Percentiles rank a stretch among this genome's conserved stretches.
phyloP scores from a whole-genome alignment of 2,329 filamentous ascomycete genomes.

The Nothopassalora personata region DNA sequence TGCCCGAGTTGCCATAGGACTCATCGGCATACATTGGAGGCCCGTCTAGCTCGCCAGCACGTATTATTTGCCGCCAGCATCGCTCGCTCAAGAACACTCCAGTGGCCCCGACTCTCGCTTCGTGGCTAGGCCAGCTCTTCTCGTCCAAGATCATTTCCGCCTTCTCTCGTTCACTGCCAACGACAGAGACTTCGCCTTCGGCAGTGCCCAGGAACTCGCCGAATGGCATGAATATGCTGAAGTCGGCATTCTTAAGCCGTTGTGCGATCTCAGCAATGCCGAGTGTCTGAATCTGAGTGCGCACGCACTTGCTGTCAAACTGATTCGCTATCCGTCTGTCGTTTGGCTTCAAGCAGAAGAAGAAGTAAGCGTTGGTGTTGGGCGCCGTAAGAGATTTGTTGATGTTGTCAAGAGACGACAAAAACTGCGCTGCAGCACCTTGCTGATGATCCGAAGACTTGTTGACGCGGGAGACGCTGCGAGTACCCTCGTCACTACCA shows the following conservation, averaged over 20 bases:
- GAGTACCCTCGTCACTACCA: slow-evolving; percentile 31
- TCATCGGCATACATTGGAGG: slow-evolving; percentile 52
- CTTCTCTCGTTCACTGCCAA: slow-evolving; percentile 89
- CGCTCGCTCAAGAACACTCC: slow-evolving; percentile 93
- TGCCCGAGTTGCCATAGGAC: slow-evolving; percentile 54
- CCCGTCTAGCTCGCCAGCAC: slow-evolving; percentile 58
- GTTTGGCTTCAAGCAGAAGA: slow-evolving; percentile 96
- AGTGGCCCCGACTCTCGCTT: slow-evolving; percentile 83
- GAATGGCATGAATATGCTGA: slow-evolving; percentile 92
- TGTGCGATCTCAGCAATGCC: slow-evolving; percentile 97
- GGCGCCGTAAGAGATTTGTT: slow-evolving; percentile 76
- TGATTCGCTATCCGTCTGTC: slow-evolving; percentile 96
- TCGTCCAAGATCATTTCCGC: slow-evolving; percentile 87
- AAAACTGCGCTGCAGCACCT: slow-evolving; percentile 86
- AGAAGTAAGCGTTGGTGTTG: slow-evolving; percentile 88
- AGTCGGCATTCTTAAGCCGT: slow-evolving; percentile 84
- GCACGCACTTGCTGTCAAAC: slow-evolving; percentile 97
- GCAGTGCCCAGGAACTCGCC: slow-evolving; percentile 88
- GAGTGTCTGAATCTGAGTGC: slow-evolving; percentile 88
- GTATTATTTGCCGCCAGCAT: slow-evolving; percentile 88
- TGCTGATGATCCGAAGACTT: slow-evolving; percentile 55
- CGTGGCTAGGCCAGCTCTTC: slow-evolving; percentile 85
- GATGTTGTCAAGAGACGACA: slow-evolving; percentile 83
- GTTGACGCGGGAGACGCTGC: slow-evolving; percentile 35
- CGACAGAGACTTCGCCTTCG: slow-evolving; percentile 75